Conservation (phyloP, 352 stramenopile species). For the Pythium grandisporangium region DNA sequence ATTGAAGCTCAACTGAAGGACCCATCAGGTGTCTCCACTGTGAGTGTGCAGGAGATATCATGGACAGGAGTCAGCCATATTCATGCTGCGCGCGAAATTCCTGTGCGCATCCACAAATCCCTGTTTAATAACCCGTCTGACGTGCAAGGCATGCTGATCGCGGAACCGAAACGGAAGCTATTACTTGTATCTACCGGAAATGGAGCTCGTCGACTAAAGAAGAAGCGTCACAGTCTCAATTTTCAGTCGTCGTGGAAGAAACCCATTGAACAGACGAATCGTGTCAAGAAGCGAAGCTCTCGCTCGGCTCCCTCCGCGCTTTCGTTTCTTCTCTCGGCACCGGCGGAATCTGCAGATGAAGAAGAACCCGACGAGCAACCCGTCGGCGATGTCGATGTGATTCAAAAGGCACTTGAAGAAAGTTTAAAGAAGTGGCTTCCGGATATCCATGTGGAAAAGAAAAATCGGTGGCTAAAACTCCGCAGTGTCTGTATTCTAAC, state of each 20-base stretch:
- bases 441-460: slow-evolving; percentile 43
- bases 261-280: slow-evolving; percentile 38
- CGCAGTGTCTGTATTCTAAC: slow-evolving; percentile 54
- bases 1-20: slow-evolving; percentile 12
- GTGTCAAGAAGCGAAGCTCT: slow-evolving; percentile 66
- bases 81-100: slow-evolving; percentile 31
- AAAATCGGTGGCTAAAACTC: slow-evolving; percentile 70
- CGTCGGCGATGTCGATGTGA: slow-evolving; percentile 42
- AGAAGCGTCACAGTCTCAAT: slow-evolving; percentile 75
- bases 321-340: slow-evolving; percentile 70
- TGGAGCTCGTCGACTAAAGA: slow-evolving; percentile 67
- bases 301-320: slow-evolving; percentile 50
- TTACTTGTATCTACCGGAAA: slow-evolving; percentile 62
- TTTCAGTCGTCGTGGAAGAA: slow-evolving; percentile 84
- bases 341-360: slow-evolving; percentile 63
- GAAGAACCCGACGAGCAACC: slow-evolving; percentile 62
- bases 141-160: slow-evolving; percentile 68
- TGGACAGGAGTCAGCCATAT: slow-evolving; percentile 6
- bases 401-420: slow-evolving; percentile 35
- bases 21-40: neutral
- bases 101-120: slow-evolving; percentile 75
- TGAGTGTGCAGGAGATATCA: slow-evolving; percentile 10
- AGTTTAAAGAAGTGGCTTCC: slow-evolving; percentile 55
- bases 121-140: slow-evolving; percentile 77
- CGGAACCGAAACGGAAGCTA: slow-evolving; percentile 73